Evolutionary conservation across 23 red algal genomes (phyloP).

Genomic region (Gracilaria domingensis): DNA sequence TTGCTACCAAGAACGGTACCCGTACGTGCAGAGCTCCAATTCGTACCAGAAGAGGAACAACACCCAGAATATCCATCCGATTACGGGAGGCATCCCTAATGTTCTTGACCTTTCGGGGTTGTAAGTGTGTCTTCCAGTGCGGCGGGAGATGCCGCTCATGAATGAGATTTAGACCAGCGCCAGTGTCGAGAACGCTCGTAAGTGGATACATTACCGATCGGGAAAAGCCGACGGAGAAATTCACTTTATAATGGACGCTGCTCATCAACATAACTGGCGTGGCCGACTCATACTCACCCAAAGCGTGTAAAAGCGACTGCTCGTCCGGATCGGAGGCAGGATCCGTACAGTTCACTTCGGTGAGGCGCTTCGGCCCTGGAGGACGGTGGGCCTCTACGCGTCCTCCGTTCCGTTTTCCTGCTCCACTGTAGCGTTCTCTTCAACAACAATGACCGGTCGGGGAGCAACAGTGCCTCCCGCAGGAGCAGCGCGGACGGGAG

Average conservation of each 20-base stretch:
- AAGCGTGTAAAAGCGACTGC: background rate
- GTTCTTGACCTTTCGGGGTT: background rate
- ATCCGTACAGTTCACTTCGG: background rate
- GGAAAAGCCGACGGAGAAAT: conserved; percentile 2
- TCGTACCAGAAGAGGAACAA: background rate
- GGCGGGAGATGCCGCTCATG: background rate
- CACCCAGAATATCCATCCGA: background rate
- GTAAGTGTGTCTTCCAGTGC: background rate
- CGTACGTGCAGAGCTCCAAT: conserved; percentile 14
- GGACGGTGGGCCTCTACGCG: background rate
- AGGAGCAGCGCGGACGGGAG: background rate
- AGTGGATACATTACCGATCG: conserved; percentile 27
- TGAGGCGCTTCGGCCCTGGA: background rate
- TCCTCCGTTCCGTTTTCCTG: background rate
- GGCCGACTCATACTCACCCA: background rate
- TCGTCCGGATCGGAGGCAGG: background rate
- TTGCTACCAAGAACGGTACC: background rate
- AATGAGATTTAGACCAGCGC: conserved; percentile 9
- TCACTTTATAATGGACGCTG: conserved; percentile 3
- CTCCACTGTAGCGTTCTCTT: background rate
- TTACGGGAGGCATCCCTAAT: background rate
- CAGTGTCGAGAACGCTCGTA: conserved; percentile 29
- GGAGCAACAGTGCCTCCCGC: background rate
- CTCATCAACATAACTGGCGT: background rate
- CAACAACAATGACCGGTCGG: background rate